Evolutionary conservation across 1,139 yeast species (phyloP), one percentile per base, ranked within the genome.

Genomic region (Scheffersomyces titani): DNA sequence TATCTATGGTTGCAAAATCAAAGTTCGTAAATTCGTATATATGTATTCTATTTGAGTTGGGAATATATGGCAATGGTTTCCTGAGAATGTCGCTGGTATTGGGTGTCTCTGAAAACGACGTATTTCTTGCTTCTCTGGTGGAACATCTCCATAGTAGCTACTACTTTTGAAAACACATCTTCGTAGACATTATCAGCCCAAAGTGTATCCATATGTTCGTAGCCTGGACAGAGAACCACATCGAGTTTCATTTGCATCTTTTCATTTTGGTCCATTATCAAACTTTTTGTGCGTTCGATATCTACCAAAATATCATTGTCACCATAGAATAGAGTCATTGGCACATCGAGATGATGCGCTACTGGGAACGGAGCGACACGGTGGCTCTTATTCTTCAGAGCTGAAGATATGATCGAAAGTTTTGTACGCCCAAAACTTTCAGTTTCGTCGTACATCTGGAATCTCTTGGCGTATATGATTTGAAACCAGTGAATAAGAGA

Each of bases 351-450:
- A 47, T 80, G 82, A 58, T 77, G 68, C 3, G 65, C 66, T 5
- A 65, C 58, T 3, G 84, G 84, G 57, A 80, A 85, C 2, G 88
- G 86, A 0, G 91, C 87, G 4, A 85, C 89, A 57, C 83, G 74
- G 65, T 85, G 70, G 1, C 69, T 65, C 40, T 75, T 78, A 19
- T 54, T 52, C 50, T 63, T 67, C 57, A 67, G 68, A 3, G 58
- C 36, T 1, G 52, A 55, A 51, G 56, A 55, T 22, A 59, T 50
- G 3, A 58, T 55, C 6, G 65, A 63, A 13, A 76, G 70, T 20
- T 74, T 75, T 6, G 65, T 63, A 7, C 75, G 67, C 5, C 78
- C 78, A 1, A 71, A 64, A n/a, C 70, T 65, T 9, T 75, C 72
- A 6, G 83, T 78, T 73, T 74, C 85, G 66, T 79, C 78, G 62